These are phyloP conservation scores for Chrysopogon serrulatus DNA, from an alignment of 176 grass and related monocot genomes.

Conservation along the genomic window DNA sequence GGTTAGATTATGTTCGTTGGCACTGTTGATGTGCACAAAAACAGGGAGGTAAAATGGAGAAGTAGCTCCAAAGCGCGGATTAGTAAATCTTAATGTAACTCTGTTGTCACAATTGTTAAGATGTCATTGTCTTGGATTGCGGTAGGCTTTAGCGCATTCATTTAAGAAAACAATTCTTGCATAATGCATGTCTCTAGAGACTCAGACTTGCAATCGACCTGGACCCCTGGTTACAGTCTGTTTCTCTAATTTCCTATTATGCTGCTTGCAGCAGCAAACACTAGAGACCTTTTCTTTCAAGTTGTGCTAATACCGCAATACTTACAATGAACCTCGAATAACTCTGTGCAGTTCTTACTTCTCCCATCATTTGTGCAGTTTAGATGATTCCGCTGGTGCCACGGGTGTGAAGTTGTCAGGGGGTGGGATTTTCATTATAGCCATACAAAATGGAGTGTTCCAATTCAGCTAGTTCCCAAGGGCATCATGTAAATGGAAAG, in stretches of 20 bases:
- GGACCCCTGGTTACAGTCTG: neutral
- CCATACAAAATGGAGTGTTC: constrained; percentile 45
- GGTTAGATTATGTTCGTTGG: neutral
- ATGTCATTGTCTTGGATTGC: neutral
- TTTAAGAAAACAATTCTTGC: neutral
- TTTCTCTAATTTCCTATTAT: neutral
- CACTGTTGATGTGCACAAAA: neutral
- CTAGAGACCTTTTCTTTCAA: neutral
- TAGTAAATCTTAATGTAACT: neutral
- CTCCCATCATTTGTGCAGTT: neutral
- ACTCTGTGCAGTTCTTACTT: neutral
- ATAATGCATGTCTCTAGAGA: neutral
- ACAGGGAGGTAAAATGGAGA: neutral
- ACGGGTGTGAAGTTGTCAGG: neutral
- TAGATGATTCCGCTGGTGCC: neutral
- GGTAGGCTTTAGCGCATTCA: neutral
- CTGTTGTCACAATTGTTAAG: neutral
- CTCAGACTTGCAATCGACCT: neutral
- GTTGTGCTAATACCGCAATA: neutral
- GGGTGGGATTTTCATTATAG: neutral
- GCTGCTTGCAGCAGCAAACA: neutral
- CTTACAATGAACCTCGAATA: neutral
- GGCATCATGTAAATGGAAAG: constrained; percentile 44
- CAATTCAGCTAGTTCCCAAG: neutral
- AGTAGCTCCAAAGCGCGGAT: neutral